Base-by-base conservation (phyloP, 257 asterid species). In the Gentiana macrophylla region DNA sequence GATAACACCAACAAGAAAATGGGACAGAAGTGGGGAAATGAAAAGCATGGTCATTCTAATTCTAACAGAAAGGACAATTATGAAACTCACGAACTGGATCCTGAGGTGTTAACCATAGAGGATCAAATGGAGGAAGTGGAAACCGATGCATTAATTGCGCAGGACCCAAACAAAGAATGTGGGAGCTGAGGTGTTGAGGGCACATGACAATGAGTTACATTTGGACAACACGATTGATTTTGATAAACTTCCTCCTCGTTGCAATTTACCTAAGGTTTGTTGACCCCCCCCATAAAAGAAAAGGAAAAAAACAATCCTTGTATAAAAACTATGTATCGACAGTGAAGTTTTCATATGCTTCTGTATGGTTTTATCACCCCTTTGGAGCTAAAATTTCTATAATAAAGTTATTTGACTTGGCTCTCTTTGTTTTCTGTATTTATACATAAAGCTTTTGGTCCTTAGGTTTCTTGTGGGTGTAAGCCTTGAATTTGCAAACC, bases 21-120 rank as follows among this genome's bases (percentile, higher is more conserved):
- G 70, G 97, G 98, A 46, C 98, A 90, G 70, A 83, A 80, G 68
- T 80, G 98, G 97, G 98, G 98, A 56, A 74, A 64, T 57, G 89
- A 82, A 60, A 77, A 68, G 62, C 61, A 57, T 72, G 65, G 79
- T 55, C 72, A 65, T 67, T 59, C 24, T 24, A 24, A 24, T 24
- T 24, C 77, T 60, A 69, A 76, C 52, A 74, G 73, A 62, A 74
- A 68, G 56, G 78, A 79, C 50, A 37, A 55, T 69, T 66, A 77
- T 61, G 75, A 24, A 24, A 24, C 24, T 24, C 24, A 24, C 24
- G 24, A 24, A 24, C 24, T 24, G 24, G 24, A 24, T 24, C 24
- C 24, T 24, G 24, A 24, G 24, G 24, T 24, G 24, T 24, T 24
- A 24, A 24, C 24, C 24, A 24, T 24, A 24, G 24, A 24, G 24